phyloP scores from a whole-genome alignment of 345 rosid species.

The Melaleuca alternifolia region DNA sequence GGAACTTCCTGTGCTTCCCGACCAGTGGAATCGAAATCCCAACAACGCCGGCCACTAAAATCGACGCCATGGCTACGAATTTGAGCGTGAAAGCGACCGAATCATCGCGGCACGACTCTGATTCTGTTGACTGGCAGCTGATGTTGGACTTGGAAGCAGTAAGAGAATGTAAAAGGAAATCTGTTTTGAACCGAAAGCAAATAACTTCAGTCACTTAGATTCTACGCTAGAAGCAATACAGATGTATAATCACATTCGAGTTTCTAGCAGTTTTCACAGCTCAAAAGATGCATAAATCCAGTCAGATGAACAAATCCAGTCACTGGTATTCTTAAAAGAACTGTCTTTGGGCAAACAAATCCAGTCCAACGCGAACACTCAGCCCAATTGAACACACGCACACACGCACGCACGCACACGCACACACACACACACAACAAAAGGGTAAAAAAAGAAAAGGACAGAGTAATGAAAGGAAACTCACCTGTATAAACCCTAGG shows the following conservation, averaged over 20 bases:
- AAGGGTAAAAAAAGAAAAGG: neutral
- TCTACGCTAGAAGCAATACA: too few relatives aligned
- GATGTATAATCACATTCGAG: neutral
- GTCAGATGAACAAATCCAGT: neutral
- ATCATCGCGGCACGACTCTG: constrained; percentile 56
- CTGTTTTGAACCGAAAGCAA: constrained; percentile 10
- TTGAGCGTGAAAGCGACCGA: constrained; percentile 50
- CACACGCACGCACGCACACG: neutral
- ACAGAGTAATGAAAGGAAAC: neutral
- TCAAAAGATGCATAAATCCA: neutral
- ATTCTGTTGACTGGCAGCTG: constrained; percentile 27
- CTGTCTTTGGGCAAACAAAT: neutral
- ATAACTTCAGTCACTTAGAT: neutral
- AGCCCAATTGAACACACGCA: too few relatives aligned
- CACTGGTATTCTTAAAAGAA: neutral
- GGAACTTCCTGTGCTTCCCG: constrained; percentile 52
- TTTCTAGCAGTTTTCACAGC: neutral
- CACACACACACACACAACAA: neutral
- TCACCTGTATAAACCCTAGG: constrained; percentile 2
- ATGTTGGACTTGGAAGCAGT: constrained; percentile 21
- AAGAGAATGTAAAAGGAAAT: constrained; percentile 15
- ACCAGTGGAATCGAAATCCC: constrained; percentile 68
- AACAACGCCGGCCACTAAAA: constrained; percentile 50
- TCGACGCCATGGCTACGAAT: constrained; percentile 58
- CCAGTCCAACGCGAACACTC: neutral